phyloP scores from a whole-genome alignment of 2,329 filamentous ascomycete species.

The Rhexocercosporidium sp. region DNA sequence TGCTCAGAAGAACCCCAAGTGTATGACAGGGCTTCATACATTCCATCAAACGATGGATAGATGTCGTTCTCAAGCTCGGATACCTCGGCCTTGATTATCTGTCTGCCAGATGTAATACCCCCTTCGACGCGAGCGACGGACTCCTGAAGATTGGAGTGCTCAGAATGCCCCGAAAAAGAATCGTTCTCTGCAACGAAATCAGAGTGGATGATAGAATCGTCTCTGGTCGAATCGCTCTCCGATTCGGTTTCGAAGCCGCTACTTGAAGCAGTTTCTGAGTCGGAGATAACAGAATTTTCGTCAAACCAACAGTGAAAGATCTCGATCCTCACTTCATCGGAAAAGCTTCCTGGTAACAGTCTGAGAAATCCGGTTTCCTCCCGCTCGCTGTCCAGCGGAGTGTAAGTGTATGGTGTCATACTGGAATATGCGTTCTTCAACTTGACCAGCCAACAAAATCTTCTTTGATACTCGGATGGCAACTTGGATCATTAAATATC shows the following conservation, averaged over 20 bases:
- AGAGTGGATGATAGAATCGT: too few relatives aligned
- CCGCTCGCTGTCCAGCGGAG: neutral
- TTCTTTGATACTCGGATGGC: too few relatives aligned
- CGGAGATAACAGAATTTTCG: neutral
- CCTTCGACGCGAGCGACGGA: too few relatives aligned
- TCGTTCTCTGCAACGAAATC: too few relatives aligned
- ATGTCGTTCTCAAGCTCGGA: too few relatives aligned
- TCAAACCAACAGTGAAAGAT: neutral
- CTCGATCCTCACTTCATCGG: neutral
- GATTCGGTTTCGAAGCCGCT: neutral
- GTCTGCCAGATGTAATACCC: too few relatives aligned
- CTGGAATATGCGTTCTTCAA: neutral
- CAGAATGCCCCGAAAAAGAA: too few relatives aligned
- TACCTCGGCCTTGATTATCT: too few relatives aligned
- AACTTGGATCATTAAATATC: too few relatives aligned
- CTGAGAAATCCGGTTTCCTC: neutral
- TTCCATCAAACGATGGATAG: neutral
- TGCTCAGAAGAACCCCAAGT: slow-evolving; percentile 3
- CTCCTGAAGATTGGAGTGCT: too few relatives aligned
- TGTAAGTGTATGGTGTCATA: neutral
- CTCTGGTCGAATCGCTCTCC: too few relatives aligned
- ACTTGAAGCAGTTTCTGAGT: neutral
- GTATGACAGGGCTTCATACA: slow-evolving; percentile 11
- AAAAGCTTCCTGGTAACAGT: neutral
- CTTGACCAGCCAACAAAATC: too few relatives aligned